Conservation (phyloP, 768 basidiomycete genomes). For the Lentinula detonsa region DNA sequence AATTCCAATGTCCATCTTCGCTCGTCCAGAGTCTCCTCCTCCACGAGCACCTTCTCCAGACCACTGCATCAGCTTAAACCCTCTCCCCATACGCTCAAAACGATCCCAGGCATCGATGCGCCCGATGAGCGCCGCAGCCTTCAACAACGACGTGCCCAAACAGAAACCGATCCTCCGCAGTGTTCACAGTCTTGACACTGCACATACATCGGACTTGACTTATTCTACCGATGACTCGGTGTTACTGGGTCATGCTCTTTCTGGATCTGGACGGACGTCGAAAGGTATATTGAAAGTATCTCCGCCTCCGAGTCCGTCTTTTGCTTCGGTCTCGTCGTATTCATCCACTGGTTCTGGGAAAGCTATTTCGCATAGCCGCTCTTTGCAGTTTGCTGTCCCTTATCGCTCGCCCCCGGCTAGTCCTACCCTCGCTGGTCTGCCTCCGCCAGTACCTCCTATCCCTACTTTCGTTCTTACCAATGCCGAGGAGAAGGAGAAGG, state of each 20-base stretch:
- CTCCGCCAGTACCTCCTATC: constrained; percentile 55
- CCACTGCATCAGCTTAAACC: not conserved
- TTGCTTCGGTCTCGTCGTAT: not conserved
- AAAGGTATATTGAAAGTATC: constrained; percentile 1
- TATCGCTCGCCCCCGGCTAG: constrained; percentile 49
- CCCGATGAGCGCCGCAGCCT: not conserved
- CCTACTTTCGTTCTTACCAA: constrained; percentile 37
- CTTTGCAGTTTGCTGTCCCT: constrained; percentile 29
- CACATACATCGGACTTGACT: not conserved
- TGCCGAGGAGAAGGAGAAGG: constrained; percentile 11
- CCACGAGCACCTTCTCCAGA: constrained; percentile 2
- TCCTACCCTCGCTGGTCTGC: constrained; percentile 31
- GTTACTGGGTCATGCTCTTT: not conserved
- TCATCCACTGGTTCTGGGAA: not conserved
- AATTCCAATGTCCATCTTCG: not conserved
- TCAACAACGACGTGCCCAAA: not conserved
- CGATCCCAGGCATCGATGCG: not conserved
- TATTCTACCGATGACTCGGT: not conserved
- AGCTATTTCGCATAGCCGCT: constrained; percentile 17
- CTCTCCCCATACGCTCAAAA: not conserved
- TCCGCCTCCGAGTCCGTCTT: not conserved
- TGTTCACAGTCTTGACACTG: not conserved
- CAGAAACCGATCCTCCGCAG: not conserved
- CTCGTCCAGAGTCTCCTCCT: constrained; percentile 3
- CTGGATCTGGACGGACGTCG: not conserved